Base-by-base conservation (phyloP, 2,329 filamentous ascomycete genomes). In the Claviceps sp. region DNA sequence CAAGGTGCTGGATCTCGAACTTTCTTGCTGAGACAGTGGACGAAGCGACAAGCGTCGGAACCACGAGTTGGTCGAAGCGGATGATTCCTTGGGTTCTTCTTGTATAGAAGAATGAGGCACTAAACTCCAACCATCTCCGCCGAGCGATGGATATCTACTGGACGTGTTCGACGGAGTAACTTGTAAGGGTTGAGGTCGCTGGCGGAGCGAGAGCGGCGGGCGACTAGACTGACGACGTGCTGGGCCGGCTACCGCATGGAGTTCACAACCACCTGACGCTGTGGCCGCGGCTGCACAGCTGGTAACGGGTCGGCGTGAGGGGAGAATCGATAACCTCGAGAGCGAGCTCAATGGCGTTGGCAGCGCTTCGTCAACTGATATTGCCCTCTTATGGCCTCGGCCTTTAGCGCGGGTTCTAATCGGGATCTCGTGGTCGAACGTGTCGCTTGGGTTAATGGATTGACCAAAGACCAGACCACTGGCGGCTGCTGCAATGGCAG, bases 21-120 rank as follows among this genome's bases (percentile, higher is more conserved):
- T 86, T 56, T 77, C 81, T 65, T 79, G 76, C 57, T 83, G 81
- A 26, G 81, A 85, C 24, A 74, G 63, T 20, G 83, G 83, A 24
- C 84, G 77, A 45, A 79, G 72, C 24, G 85, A 87, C 41, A 89
- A 69, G 48, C 84, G 79, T 59, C 80, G 79, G 57, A 88, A 80
- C 86, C 86, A 90, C 30, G 84, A 87, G 51, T 78, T 73, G 61
- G 72, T 76, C 37, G 79, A 83, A 16, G 80, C 82, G 37, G 75
- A 59, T 3, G 81, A 84, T 59, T 81, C 77, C 56, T 78, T 70
- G 41, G 68, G 63, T 57, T 67, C 67, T 54, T 81, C 76, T 13
- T 65, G 62, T 47, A 68, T 66, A 22, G 66, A 24, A 24, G 16
- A 22, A 16, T 22, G 40, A 4, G 51, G 40, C 41, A 14, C 14